Conservation (phyloP, 805 yeast species). For the Wickerhamomyces subpelliculosus region DNA sequence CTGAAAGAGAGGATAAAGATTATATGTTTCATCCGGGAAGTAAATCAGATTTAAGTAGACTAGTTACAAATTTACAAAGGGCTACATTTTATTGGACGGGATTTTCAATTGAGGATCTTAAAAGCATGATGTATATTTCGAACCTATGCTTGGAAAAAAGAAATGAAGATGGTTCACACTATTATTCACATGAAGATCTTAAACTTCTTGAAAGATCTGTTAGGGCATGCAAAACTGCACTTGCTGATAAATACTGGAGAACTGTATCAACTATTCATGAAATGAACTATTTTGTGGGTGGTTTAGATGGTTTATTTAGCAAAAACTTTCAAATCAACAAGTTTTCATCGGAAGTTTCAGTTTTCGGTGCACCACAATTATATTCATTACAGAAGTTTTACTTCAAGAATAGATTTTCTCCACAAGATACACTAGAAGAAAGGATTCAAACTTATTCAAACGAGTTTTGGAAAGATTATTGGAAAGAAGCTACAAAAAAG, state of each 20-base stretch:
- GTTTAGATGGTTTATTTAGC: constrained; percentile 36
- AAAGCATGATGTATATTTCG: constrained; percentile 43
- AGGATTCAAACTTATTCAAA: constrained; percentile 29
- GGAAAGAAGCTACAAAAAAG: constrained; percentile 36
- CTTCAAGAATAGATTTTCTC: constrained; percentile 43
- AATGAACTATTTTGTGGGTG: constrained; percentile 49
- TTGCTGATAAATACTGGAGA: constrained; percentile 50
- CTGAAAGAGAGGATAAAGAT: constrained; percentile 59
- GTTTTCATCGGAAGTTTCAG: constrained; percentile 24
- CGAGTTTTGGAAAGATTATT: constrained; percentile 48
- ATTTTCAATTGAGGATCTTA: constrained; percentile 51
- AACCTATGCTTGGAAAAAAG: constrained; percentile 35
- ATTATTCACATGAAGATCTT: constrained; percentile 33
- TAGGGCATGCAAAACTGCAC: constrained; percentile 39
- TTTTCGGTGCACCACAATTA: constrained; percentile 58
- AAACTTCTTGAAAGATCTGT: constrained; percentile 37
- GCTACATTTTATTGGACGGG: constrained; percentile 77
- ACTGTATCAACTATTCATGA: constrained; percentile 54
- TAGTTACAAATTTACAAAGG: constrained; percentile 55
- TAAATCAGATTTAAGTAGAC: constrained; percentile 43
- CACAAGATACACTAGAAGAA: constrained; percentile 23
- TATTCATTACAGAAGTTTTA: constrained; percentile 43
- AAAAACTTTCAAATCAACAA: constrained; percentile 39
- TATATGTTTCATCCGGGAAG: constrained; percentile 66
- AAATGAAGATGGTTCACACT: constrained; percentile 18